Percentiles rank a stretch among this genome's conserved stretches.
phyloP scores from a whole-genome alignment of 441 rosid species.

The Cnidoscolus chayamansa region DNA sequence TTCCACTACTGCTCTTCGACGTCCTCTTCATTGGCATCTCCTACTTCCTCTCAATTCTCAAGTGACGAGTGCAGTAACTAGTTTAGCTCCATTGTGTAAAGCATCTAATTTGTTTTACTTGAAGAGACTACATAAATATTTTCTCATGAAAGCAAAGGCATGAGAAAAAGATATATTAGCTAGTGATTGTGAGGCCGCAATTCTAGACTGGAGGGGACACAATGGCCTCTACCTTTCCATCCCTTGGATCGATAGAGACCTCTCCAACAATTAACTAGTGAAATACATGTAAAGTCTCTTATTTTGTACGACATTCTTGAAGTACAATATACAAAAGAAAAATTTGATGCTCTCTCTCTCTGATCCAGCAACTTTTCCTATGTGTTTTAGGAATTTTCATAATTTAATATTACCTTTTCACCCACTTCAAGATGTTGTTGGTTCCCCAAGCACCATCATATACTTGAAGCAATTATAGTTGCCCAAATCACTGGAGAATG shows the following conservation, averaged over 20 bases:
- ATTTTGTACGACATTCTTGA: background rate
- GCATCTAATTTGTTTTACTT: background rate
- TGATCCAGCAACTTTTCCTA: background rate
- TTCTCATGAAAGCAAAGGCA: no score
- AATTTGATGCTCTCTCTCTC: background rate
- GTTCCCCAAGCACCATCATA: slow-evolving; percentile 20
- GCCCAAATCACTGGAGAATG: slow-evolving; percentile 1
- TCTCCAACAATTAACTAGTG: background rate
- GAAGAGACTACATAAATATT: background rate
- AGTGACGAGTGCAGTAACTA: background rate
- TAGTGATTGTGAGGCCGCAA: no score
- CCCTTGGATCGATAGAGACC: no score
- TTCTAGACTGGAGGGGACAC: no score
- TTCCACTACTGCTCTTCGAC: slow-evolving; percentile 41
- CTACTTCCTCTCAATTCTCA: slow-evolving; percentile 13
- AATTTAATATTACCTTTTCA: background rate
- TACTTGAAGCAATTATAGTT: slow-evolving; percentile 11
- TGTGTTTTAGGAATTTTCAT: background rate
- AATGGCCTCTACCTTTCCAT: no score
- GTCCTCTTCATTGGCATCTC: slow-evolving; percentile 21
- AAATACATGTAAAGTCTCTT: background rate
- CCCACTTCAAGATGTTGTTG: slow-evolving; percentile 15
- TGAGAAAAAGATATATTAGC: no score
- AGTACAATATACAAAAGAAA: no score
- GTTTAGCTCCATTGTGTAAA: background rate